phyloP scores from a whole-genome alignment of 371 early-diverging fungal genomes.

The Haplosporangium sp. region DNA sequence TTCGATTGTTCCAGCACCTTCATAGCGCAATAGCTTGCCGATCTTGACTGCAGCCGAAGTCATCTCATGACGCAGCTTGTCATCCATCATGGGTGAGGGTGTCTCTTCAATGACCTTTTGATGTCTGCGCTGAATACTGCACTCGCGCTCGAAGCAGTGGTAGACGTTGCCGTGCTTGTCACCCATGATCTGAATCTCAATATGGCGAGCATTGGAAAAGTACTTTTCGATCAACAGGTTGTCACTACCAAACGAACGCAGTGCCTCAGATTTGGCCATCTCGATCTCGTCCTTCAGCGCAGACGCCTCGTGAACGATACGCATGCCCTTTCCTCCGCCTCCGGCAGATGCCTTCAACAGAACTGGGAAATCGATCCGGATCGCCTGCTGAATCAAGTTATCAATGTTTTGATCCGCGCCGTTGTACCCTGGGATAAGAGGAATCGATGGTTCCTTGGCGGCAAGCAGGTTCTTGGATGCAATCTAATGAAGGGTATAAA shows the following conservation, averaged over 20 bases:
- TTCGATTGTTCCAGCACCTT: constrained; percentile 86
- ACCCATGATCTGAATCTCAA: constrained; percentile 89
- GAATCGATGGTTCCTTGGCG: constrained; percentile 58
- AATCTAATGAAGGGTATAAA: constrained; percentile 24
- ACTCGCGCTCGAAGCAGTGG: constrained; percentile 92
- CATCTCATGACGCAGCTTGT: constrained; percentile 62
- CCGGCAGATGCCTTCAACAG: constrained; percentile 89
- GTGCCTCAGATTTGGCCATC: constrained; percentile 84
- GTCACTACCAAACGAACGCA: constrained; percentile 88
- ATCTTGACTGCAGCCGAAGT: constrained; percentile 68
- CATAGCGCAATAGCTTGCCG: constrained; percentile 69
- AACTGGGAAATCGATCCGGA: constrained; percentile 78
- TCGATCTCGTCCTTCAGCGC: constrained; percentile 84
- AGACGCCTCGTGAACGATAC: constrained; percentile 68
- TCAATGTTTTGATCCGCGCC: constrained; percentile 63
- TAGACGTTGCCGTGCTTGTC: constrained; percentile 84
- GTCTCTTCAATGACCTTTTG: constrained; percentile 89
- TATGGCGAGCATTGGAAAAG: constrained; percentile 86
- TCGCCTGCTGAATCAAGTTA: constrained; percentile 61
- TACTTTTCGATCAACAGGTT: constrained; percentile 92
- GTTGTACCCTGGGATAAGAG: constrained; percentile 73
- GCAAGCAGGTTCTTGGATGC: constrained; percentile 64
- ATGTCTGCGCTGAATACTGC: constrained; percentile 89
- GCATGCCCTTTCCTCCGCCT: constrained; percentile 93
- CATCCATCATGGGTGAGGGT: constrained; percentile 68